Percentiles rank a stretch among this genome's conserved stretches.
phyloP scores from a whole-genome alignment of 495 filamentous ascomycete species.

The Trichoderma orchidacearum region DNA sequence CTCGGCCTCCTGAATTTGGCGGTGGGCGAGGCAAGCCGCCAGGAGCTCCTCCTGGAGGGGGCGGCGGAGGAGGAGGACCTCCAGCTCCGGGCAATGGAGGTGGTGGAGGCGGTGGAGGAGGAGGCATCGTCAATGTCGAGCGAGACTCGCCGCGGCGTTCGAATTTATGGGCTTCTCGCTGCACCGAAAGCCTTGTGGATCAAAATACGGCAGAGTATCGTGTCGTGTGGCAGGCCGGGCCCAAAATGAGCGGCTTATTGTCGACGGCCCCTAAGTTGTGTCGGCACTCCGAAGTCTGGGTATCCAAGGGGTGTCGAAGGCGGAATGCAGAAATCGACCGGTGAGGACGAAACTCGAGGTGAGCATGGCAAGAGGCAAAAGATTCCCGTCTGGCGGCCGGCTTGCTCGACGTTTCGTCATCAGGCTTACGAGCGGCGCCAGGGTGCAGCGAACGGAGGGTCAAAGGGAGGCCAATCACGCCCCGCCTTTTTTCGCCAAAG shows the following conservation, averaged over 20 bases:
- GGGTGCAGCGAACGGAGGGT: not conserved
- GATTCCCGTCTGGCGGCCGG: not conserved
- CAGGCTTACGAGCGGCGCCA: not conserved
- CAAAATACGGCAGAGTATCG: not conserved
- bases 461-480: not conserved
- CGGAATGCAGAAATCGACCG: not conserved
- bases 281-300: not conserved
- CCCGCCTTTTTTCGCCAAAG: not conserved
- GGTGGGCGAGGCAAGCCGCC: constrained; percentile 11
- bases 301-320: not conserved
- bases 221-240: not conserved
- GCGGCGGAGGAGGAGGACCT: constrained; percentile 10
- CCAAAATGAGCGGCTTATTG: not conserved
- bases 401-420: not conserved
- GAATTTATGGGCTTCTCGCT: not conserved
- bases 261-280: not conserved
- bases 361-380: not conserved
- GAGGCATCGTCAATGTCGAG: constrained; percentile 3
- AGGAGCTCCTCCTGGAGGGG: constrained; percentile 6
- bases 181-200: not conserved
- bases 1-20: constrained; percentile 5
- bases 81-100: constrained; percentile 14
- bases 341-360: not conserved
- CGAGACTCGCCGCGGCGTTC: not conserved
- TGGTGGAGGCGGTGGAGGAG: constrained; percentile 19